Base-by-base conservation (phyloP, 352 stramenopile genomes). In the Globisporangium lucens region DNA sequence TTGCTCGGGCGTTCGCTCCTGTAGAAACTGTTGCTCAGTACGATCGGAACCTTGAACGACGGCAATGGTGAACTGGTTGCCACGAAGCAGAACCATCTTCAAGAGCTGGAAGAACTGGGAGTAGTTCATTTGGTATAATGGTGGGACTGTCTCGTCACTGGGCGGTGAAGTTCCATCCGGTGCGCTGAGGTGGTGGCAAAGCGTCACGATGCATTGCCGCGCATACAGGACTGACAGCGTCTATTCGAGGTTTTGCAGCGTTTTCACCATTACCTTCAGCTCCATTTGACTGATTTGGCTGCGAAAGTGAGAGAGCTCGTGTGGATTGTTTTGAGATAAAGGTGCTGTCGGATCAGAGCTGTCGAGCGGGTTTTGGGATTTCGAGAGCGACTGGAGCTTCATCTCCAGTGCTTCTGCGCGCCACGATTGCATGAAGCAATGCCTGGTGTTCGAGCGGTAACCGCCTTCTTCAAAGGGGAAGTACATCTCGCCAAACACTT, bases 401-500 rank as follows among this genome's bases (percentile, higher is more conserved):
- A 66, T 74, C 63, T 87, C 79, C 2, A 83, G 52, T 2, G 69
- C 22, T 2, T 66, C 66, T 2, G 63, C 10, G 59, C 65, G 67
- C 79, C 79, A 87, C 4, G 66, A 63, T 0, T 33, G 49, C 56
- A 86, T 65, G 29, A 83, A 85, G 5, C 60, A 71, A 0, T 70
- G 63, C 15, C 72, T 75, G 0, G 64, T 80, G 56, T 89, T 94
- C 0, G 83, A 91, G 0, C 80, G 61, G 46, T 80, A 93, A 0
- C 87, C 87, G 29, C 87, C 84, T 27, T 94, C 85, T 73, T 95
- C 84, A 58, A 95, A 89, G 7, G 87, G 87, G 30, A 94, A 95
- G 41, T 95, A 94, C 80, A 90, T 93, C 61, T 95, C 87, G 1
- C 81, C 87, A 78, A 95, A 95, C 3, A 93, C 73, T 66, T 93